Base-by-base conservation (phyloP, 75 land plant genomes). In the Adiantum capillusveneris region DNA sequence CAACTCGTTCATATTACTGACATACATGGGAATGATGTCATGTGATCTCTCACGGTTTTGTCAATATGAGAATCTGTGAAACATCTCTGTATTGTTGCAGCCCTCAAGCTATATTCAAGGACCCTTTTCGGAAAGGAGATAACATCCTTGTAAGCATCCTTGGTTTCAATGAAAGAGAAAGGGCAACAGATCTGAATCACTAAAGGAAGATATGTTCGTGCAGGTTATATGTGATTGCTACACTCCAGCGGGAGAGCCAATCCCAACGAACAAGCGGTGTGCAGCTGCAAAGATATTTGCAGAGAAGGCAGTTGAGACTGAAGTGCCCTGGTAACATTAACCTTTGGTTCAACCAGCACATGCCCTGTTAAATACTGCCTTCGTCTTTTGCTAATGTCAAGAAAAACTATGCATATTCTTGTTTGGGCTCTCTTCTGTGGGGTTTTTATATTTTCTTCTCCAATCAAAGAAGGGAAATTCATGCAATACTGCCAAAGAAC, bases 101-200 rank as follows among this genome's bases (percentile, higher is more conserved):
- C 55, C 96, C 96, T 43, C 98, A 94, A 71, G 96, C 96, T 48
- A 86, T 90, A 31, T 90, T 75, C 57, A 84, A 76, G 75, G 98
- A 94, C 62, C 98, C 98, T 6, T 93, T 93, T 73, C 77, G 98
- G 41, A 80, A 90, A 53, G 98, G 98, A 14, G 81, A 94, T 71
- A 84, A 94, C 45, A 86, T 88, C 50, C 57, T 88, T 81, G 94
- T 88, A 44, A 68, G 74, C 29, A 49, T 14, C 46, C 6, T 6
- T 6, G 5, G 6, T 2, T 18, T 46, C 22, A 34, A 9, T 34
- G 22, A 46, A 17, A 46, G 5, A 6, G 50, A 46, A 46, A 46
- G 14, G 22, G 5, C 13, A 17, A 6, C 13, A 6, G 14, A 6
- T 46, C 14, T 46, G 22, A 21, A 3, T 6, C 5, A 6, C 12